Conservation (phyloP, 2,329 filamentous ascomycete genomes). For the Paracamarosporium sp. region DNA sequence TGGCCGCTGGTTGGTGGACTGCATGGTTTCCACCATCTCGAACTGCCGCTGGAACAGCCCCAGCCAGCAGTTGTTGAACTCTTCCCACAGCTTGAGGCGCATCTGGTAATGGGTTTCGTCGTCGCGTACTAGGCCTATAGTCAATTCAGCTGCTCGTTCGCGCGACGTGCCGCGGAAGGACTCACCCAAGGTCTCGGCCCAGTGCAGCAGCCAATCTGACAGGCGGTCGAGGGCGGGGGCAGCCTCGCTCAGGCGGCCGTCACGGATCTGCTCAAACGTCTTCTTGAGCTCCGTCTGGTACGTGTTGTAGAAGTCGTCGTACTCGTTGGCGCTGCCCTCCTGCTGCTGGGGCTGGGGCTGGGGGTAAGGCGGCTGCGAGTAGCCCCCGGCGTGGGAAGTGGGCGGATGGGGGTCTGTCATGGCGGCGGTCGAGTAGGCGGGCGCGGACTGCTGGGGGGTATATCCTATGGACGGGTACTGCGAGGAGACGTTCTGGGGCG, state of each 20-base stretch:
- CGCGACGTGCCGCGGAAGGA: constrained; percentile 27
- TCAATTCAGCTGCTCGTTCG: constrained; percentile 51
- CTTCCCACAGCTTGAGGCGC: constrained; percentile 85
- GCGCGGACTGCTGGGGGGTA: constrained; percentile 67
- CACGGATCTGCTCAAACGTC: constrained; percentile 75
- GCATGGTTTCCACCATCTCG: constrained; percentile 68
- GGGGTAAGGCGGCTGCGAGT: constrained; percentile 39
- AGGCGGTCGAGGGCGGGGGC: constrained; percentile 65
- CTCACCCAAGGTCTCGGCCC: constrained; percentile 71
- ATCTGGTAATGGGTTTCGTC: constrained; percentile 77
- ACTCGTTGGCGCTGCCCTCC: constrained; percentile 52
- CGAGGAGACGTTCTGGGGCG: constrained; percentile 69
- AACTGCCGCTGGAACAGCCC: constrained; percentile 83
- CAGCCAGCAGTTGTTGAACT: constrained; percentile 95
- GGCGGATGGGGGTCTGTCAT: constrained; percentile 60
- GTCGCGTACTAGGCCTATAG: constrained; percentile 81
- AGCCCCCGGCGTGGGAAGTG: constrained; percentile 45
- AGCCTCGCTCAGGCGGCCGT: constrained; percentile 66
- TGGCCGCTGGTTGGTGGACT: constrained; percentile 64
- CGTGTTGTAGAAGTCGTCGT: constrained; percentile 72
- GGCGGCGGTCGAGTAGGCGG: constrained; percentile 57
- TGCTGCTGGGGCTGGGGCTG: constrained; percentile 31
- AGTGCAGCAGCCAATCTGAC: constrained; percentile 71
- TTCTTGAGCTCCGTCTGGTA: constrained; percentile 64
- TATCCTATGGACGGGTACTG: constrained; percentile 64